Conservation (phyloP, 2,329 filamentous ascomycete genomes). For the Colletotrichum filicis region DNA sequence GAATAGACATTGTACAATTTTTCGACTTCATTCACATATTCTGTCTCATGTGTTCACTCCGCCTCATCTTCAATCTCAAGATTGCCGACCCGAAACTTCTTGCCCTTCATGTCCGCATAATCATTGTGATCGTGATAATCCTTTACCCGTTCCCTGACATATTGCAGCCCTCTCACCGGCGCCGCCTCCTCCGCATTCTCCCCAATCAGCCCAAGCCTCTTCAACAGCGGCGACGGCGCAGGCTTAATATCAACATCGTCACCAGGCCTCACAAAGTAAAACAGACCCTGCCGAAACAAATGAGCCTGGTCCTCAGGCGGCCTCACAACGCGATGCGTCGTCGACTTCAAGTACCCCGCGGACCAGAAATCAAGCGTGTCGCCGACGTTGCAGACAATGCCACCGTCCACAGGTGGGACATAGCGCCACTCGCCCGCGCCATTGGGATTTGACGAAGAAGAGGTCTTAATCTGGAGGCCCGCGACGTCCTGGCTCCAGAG, state of each 20-base stretch:
- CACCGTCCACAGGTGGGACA: constrained; percentile 54
- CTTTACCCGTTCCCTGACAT: constrained; percentile 53
- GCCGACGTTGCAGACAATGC: constrained; percentile 56
- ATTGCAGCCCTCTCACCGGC: constrained; percentile 50
- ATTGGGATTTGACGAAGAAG: neutral
- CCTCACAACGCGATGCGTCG: constrained; percentile 47
- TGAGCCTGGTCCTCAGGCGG: constrained; percentile 48
- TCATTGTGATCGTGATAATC: constrained; percentile 51
- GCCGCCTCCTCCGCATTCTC: constrained; percentile 39
- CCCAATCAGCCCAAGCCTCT: constrained; percentile 40
- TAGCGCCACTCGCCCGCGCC: constrained; percentile 53
- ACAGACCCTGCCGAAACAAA: constrained; percentile 45
- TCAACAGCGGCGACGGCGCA: constrained; percentile 42
- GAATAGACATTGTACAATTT: neutral
- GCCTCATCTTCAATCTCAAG: constrained; percentile 54
- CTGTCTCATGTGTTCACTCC: neutral
- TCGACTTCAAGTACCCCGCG: constrained; percentile 45
- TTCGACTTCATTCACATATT: too few relatives aligned
- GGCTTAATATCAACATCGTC: constrained; percentile 44
- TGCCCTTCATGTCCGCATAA: constrained; percentile 51
- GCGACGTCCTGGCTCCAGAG: constrained; percentile 66
- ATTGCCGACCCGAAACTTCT: constrained; percentile 51
- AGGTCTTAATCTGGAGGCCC: constrained; percentile 58
- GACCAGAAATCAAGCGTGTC: constrained; percentile 46
- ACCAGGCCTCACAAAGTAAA: constrained; percentile 51